phyloP scores from a whole-genome alignment of 352 stramenopile species.

The Phytophthora macrochlamydospora region DNA sequence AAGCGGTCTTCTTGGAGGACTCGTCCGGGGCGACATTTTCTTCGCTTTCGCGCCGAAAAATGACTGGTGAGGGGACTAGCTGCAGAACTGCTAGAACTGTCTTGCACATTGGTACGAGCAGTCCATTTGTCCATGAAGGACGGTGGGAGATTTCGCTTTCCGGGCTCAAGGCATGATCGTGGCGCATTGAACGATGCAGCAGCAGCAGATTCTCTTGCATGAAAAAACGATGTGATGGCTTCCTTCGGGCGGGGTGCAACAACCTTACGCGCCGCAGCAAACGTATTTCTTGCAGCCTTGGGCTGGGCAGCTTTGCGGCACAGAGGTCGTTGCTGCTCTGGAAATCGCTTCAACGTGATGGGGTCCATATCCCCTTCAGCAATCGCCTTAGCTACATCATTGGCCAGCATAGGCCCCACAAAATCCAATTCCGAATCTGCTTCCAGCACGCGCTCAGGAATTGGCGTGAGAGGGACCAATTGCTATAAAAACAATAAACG shows the following conservation, averaged over 20 bases:
- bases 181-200: constrained; percentile 22
- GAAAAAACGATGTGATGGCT: constrained; percentile 29
- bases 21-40: constrained; percentile 38
- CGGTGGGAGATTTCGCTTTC: constrained; percentile 28
- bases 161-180: constrained; percentile 10
- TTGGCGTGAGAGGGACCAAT: constrained; percentile 68
- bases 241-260: constrained; percentile 10
- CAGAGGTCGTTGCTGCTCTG: constrained; percentile 3
- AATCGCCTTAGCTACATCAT: constrained; percentile 54
- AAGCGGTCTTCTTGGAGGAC: constrained; percentile 28
- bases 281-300: not conserved
- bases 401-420: constrained; percentile 56
- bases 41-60: constrained; percentile 43
- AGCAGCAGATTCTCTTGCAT: constrained; percentile 21
- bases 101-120: constrained; percentile 1
- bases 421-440: constrained; percentile 58
- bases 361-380: constrained; percentile 79
- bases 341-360: constrained; percentile 61
- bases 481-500: constrained; percentile 30
- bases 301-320: constrained; percentile 5
- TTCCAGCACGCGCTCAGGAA: constrained; percentile 35
- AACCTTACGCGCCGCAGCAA: not conserved
- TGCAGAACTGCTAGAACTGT: constrained; percentile 1
- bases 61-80: constrained; percentile 41
- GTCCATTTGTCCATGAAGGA: constrained; percentile 32